Percentiles rank a stretch among this genome's conserved stretches.
phyloP scores from a whole-genome alignment of 805 yeast species.

The Ogataea saltuana region DNA sequence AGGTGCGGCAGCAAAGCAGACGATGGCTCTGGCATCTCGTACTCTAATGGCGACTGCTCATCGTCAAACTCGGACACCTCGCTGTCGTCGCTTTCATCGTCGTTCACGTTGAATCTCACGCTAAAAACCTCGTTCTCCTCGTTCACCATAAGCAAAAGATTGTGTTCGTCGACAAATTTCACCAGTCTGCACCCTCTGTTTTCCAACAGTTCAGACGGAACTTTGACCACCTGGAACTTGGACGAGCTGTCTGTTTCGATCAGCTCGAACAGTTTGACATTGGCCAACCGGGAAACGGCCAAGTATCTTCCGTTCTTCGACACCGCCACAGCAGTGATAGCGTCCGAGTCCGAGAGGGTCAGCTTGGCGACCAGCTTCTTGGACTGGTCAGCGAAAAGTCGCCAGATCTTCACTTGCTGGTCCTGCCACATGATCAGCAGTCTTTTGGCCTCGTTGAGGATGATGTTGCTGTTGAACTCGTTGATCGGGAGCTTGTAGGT shows the following conservation, averaged over 20 bases:
- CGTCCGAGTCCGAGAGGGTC: slow-evolving; percentile 72
- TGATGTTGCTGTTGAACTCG: slow-evolving; percentile 25
- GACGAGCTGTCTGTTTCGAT: slow-evolving; percentile 36
- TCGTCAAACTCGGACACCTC: slow-evolving; percentile 41
- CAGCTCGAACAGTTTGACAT: slow-evolving; percentile 69
- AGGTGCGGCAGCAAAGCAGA: slow-evolving; percentile 32
- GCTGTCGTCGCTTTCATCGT: slow-evolving; percentile 38
- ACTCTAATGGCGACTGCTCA: slow-evolving; percentile 34
- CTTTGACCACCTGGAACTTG: slow-evolving; percentile 49
- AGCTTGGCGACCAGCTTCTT: slow-evolving; percentile 67
- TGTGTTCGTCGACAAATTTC: slow-evolving; percentile 45
- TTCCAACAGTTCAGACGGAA: slow-evolving; percentile 45
- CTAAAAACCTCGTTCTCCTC: slow-evolving; percentile 56
- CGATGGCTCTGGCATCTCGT: slow-evolving; percentile 32
- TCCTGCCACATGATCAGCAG: slow-evolving; percentile 78
- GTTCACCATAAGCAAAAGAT: slow-evolving; percentile 49
- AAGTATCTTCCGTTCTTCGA: slow-evolving; percentile 65
- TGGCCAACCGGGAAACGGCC: slow-evolving; percentile 68
- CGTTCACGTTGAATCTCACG: slow-evolving; percentile 41
- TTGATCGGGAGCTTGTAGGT: slow-evolving; percentile 66
- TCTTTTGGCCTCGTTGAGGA: slow-evolving; percentile 47
- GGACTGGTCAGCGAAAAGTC: slow-evolving; percentile 39
- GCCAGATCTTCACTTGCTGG: slow-evolving; percentile 81
- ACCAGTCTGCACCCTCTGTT: slow-evolving; percentile 57
- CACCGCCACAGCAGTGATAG: slow-evolving; percentile 66